Base-by-base conservation (phyloP, 768 basidiomycete genomes). In the Hysterangium stoloniferum region DNA sequence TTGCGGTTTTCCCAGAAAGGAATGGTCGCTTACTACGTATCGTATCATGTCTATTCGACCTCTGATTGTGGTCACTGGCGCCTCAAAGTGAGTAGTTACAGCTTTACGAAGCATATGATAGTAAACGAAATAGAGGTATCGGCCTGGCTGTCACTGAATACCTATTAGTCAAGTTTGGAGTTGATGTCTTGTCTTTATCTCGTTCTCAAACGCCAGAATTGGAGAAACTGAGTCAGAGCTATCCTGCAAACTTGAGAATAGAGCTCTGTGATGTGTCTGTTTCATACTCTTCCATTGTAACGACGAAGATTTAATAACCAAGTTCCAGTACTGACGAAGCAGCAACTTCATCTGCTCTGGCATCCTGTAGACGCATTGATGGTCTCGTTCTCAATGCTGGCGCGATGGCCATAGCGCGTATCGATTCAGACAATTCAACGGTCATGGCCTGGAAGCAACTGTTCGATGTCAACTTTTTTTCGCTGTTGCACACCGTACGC, bases 381-480 rank as follows among this genome's bases (percentile, higher is more conserved):
- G 84, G 76, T 22, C 68, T 96, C 52, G 66, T 95, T 53, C 72
- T 97, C 45, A 96, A 92, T 57, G 93, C 92, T n/a, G 93, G 77
- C 4, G 77, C 74, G 0, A 65, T 93, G 20, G 79, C 83, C 35
- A 58, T 92, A 20, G 75, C 79, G 51, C 73, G 71, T 33, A 76
- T 86, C 46, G 72, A 65, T 13, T 74, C 77, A 40, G 66, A 70
- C 31, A 70, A 73, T 7, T 60, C 66, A n/a, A 63, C 74, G 13
- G 56, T 84, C 33, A 71, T 77, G 47, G 66, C 68, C 19, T 90
- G 87, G 88, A 83, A 77, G 60, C 58, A 62, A 20, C 76, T 82
- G 59, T 90, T 95, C 61, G 84, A 93, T 57, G 72, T 88, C 66
- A 95, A 94, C 65, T 84, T 95, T 66, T 89, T 91, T 69, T 88